These are phyloP conservation scores for Penicillium sp. DNA, from an alignment of 2,329 filamentous ascomycete genomes.

Conservation along the genomic window DNA sequence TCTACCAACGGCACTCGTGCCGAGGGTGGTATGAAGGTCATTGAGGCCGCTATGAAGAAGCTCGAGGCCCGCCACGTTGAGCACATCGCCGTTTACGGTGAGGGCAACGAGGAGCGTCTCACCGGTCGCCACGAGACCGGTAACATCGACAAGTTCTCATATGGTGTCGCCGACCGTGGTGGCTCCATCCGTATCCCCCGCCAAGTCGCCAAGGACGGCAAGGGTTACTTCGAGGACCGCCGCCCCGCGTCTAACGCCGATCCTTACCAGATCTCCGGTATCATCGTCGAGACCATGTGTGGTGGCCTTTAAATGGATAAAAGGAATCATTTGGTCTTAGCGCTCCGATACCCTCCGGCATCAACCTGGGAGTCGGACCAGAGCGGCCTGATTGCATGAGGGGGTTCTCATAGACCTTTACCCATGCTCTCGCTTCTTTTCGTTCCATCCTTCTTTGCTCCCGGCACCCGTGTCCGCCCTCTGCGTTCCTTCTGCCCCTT, in stretches of 20 bases:
- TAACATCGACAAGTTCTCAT: slow-evolving; percentile 88
- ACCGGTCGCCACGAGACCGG: slow-evolving; percentile 95
- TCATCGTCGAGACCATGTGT: slow-evolving; percentile 71
- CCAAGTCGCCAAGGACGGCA: slow-evolving; percentile 80
- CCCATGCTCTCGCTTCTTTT: slow-evolving; percentile 12
- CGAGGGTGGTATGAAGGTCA: slow-evolving; percentile 93
- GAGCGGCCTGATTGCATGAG: slow-evolving; percentile 37
- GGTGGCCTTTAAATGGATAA: slow-evolving; percentile 41
- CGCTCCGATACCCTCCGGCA: slow-evolving; percentile 45
- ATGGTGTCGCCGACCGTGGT: slow-evolving; percentile 93
- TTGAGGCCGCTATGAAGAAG: slow-evolving; percentile 84
- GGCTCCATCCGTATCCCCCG: slow-evolving; percentile 91
- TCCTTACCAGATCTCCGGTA: slow-evolving; percentile 81
- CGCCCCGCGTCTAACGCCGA: slow-evolving; percentile 83
- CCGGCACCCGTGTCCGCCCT: slow-evolving; percentile 25
- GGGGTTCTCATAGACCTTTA: slow-evolving; percentile 32
- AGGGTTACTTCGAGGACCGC: slow-evolving; percentile 91
- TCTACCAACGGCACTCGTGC: slow-evolving; percentile 84
- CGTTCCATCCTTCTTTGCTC: slow-evolving; percentile 21
- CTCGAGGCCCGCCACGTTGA: slow-evolving; percentile 75
- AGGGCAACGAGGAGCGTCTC: slow-evolving; percentile 92
- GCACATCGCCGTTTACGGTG: slow-evolving; percentile 92
- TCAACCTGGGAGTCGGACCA: slow-evolving; percentile 39
- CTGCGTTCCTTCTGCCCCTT: slow-evolving; percentile 24
- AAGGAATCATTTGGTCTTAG: slow-evolving; percentile 36